Evolutionary conservation across 179 eudicot genomes (phyloP).

Genomic region (Gypsophila paniculata): DNA sequence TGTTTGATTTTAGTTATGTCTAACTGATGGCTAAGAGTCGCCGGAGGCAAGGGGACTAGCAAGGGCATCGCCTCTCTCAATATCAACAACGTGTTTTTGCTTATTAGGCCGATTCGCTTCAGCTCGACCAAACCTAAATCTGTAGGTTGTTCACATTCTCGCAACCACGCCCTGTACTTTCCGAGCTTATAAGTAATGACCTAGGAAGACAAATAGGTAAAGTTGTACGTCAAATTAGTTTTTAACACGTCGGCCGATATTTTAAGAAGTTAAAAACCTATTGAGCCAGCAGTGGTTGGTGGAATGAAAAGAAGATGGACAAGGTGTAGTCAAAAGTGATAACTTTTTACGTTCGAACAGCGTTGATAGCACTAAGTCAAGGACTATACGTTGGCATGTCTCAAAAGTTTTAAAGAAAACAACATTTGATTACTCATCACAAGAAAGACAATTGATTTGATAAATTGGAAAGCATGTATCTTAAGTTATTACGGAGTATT

Average conservation of each 20-base stretch:
- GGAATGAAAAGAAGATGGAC: constrained; percentile 14
- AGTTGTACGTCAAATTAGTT: not conserved
- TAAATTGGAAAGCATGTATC: constrained; percentile 3
- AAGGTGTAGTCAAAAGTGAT: constrained; percentile 11
- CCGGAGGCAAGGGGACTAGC: no score
- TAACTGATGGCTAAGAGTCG: no score
- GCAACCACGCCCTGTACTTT: no score
- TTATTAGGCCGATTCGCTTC: no score
- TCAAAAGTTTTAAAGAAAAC: not conserved
- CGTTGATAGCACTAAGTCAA: constrained; percentile 21
- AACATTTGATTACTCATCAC: not conserved
- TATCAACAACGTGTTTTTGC: no score
- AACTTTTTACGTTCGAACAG: constrained; percentile 19
- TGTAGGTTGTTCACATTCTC: no score
- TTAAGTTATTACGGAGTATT: not conserved
- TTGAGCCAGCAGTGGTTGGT: constrained; percentile 7
- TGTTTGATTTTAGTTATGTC: no score
- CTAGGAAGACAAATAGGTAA: no score
- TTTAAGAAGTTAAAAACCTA: not conserved
- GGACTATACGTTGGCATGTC: constrained; percentile 1
- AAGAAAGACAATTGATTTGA: not conserved
- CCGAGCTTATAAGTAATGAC: no score
- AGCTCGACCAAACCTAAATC: no score
- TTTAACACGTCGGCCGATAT: not conserved
- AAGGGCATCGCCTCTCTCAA: no score